Evolutionary conservation across 192 early-diverging fungal species (phyloP).

Genomic region (Phlyctochytrium arcticum): DNA sequence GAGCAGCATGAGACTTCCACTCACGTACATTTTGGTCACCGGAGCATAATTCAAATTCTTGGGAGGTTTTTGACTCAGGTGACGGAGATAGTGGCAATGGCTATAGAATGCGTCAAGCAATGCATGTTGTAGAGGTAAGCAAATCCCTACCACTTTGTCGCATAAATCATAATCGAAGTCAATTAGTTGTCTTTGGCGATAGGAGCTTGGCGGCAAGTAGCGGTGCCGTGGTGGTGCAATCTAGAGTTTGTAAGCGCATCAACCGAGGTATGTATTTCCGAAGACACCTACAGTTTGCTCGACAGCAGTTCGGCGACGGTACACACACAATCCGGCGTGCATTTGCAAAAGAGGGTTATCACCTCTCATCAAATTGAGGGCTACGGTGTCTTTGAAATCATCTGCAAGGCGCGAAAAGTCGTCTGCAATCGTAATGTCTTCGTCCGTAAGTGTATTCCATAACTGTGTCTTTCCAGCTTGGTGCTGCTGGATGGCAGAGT

Average conservation of each 20-base stretch:
- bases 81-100: not conserved
- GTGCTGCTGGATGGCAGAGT: too few relatives aligned
- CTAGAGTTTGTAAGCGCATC: not conserved
- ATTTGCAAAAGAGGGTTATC: conserved; percentile 40
- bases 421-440: too few relatives aligned
- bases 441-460: not conserved
- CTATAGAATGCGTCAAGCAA: not conserved
- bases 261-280: not conserved
- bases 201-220: conserved; percentile 25
- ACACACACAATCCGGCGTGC: conserved; percentile 14
- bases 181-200: conserved; percentile 23
- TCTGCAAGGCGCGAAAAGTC: not conserved
- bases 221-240: not conserved
- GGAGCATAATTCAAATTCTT: too few relatives aligned
- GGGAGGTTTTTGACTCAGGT: too few relatives aligned
- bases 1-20: too few relatives aligned
- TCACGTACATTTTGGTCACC: too few relatives aligned
- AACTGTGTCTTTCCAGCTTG: too few relatives aligned
- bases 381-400: not conserved
- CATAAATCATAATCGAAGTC: conserved; percentile 29
- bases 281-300: not conserved
- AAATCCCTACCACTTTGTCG: conserved; percentile 24
- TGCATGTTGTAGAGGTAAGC: not conserved
- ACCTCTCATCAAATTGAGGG: not conserved
- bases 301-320: not conserved